Base-by-base conservation (phyloP, 139 green algal genomes). In the Micractinium conductrix region DNA sequence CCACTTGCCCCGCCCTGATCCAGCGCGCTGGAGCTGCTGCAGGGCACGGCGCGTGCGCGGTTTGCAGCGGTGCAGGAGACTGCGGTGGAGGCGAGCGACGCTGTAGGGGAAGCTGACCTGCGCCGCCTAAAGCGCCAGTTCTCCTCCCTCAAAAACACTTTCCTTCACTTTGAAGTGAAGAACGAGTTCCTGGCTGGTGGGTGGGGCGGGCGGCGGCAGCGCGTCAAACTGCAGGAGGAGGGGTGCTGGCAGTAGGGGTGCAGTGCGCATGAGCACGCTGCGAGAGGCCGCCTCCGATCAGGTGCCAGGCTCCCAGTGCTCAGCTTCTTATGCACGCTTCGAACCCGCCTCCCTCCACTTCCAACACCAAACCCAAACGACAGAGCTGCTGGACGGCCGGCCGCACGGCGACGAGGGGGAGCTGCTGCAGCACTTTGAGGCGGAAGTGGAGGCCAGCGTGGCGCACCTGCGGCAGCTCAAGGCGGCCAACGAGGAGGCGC, bases 121-220 rank as follows among this genome's bases (percentile, higher is more conserved):
- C 71, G 88, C 21, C 79, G 89, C 12, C 43, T 93, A 38, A 84
- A 85, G 45, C 86, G 88, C 45, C 87, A 91, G 74, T 93, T 92
- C 75, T 80, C 79, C 76, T 87, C 67, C 42, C 80, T 93, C 16
- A 93, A 93, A 42, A 93, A 92, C 78, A 93, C 89, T 0, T 92
- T 92, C 74, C 74, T 89, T 28, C 85, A 91, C 53, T 93, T 89
- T 30, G 87, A 91, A 43, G 82, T 91, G n/a, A 93, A 92, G 78
- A 85, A 93, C 69, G 67, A 83, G 68, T 93, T 93, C 80, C 86
- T 93, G 40, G 63, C 72, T 67, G 71, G 81, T 74, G 24, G 7
- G 69, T 30, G n/a, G 21, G n/a, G n/a, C n/a, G n/a, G n/a, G n/a
- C n/a, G n/a, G n/a, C n/a, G n/a, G n/a, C n/a, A n/a, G n/a, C n/a